Evolutionary conservation across 805 yeast species (phyloP).

Genomic region (Tetrapisispora namnaoensis): DNA sequence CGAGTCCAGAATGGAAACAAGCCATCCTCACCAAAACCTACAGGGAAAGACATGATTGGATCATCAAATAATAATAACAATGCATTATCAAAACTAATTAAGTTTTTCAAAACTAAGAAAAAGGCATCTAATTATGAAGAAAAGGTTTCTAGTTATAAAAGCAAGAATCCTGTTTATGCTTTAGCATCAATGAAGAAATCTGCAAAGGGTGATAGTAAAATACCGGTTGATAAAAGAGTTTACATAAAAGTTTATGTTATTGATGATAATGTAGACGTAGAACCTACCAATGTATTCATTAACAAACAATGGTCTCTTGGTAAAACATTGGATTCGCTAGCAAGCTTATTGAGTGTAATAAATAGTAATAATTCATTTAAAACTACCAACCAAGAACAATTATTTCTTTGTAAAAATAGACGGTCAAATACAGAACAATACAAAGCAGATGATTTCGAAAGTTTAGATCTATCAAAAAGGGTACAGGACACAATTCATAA

Average conservation of each 20-base stretch:
- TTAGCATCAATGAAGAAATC: conserved; percentile 13
- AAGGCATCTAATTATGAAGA: conserved; percentile 3
- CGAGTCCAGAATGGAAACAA: conserved; percentile 11
- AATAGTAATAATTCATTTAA: conserved; percentile 14
- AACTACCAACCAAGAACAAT: conserved; percentile 14
- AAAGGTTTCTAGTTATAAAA: conserved; percentile 2
- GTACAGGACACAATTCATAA: conserved; percentile 14
- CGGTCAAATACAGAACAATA: neutral
- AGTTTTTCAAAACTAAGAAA: conserved; percentile 17
- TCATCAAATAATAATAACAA: conserved; percentile 10
- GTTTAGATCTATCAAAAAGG: conserved; percentile 11
- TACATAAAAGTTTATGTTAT: conserved; percentile 18
- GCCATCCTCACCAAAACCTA: neutral
- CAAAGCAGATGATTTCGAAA: neutral
- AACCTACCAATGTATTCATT: conserved; percentile 12
- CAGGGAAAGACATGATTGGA: conserved; percentile 1
- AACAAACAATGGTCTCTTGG: conserved; percentile 29
- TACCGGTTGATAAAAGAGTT: conserved; percentile 21
- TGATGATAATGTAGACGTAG: neutral
- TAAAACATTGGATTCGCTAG: conserved; percentile 24
- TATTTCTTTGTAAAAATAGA: conserved; percentile 17
- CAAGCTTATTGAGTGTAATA: conserved; percentile 16
- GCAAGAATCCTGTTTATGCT: conserved; percentile 9
- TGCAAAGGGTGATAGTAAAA: conserved; percentile 21
- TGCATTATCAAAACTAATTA: conserved; percentile 20